A percentile compares a stretch with the other conserved stretches of the same genome.
Evolutionary conservation across 2,329 filamentous ascomycete species (phyloP).

Genomic region (Pyrenophora tritici-repentis): DNA sequence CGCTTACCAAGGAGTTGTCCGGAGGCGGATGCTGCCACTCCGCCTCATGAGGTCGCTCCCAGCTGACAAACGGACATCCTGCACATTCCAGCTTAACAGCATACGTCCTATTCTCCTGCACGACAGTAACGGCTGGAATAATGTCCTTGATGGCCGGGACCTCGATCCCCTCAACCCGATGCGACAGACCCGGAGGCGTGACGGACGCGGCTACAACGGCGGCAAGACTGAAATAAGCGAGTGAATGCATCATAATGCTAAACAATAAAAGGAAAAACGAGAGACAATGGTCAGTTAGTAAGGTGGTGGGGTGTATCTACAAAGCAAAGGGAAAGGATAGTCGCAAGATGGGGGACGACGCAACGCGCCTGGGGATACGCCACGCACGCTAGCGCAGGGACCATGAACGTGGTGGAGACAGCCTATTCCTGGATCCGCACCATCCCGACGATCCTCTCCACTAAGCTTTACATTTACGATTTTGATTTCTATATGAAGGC

Average conservation of each 20-base stretch:
- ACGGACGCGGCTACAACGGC: slow-evolving; percentile 8
- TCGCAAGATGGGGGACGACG: slow-evolving; percentile 7
- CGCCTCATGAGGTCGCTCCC: slow-evolving; percentile 4
- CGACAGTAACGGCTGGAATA: slow-evolving; percentile 23
- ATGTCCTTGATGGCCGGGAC: neutral
- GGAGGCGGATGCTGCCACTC: slow-evolving; percentile 26
- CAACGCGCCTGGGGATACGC: slow-evolving; percentile 13
- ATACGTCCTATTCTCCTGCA: slow-evolving; percentile 30
- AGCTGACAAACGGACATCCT: slow-evolving; percentile 31
- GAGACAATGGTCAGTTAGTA: neutral
- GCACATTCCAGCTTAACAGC: slow-evolving; percentile 37
- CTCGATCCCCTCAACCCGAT: neutral
- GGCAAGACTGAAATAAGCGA: slow-evolving; percentile 13
- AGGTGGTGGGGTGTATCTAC: neutral
- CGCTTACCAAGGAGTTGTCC: slow-evolving; percentile 33
- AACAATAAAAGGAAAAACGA: slow-evolving; percentile 6
- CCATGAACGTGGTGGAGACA: slow-evolving; percentile 1
- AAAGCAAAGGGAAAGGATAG: slow-evolving; percentile 4
- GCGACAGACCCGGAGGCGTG: slow-evolving; percentile 1
- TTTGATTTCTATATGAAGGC: no score
- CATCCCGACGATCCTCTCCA: neutral
- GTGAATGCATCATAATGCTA: slow-evolving; percentile 19
- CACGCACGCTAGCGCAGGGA: slow-evolving; percentile 21
- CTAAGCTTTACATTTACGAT: no score
- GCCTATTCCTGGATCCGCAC: neutral